A percentile compares a stretch with the other conserved stretches of the same genome.
Conservation (phyloP, 1,139 yeast species). For the Cylindricascospora bacillispora region DNA sequence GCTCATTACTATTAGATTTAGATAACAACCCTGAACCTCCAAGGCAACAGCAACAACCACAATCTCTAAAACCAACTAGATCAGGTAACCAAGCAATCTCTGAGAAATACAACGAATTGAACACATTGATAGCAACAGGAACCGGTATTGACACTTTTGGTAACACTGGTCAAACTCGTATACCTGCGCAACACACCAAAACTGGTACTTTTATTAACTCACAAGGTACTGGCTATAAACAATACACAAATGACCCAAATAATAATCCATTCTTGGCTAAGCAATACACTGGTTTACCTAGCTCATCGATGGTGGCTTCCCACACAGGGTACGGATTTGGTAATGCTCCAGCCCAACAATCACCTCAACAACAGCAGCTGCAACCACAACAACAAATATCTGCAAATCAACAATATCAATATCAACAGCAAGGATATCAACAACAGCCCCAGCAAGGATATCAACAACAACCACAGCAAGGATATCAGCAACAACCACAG, state of each 20-base stretch:
- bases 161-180: constrained; percentile 74
- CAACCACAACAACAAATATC: constrained; percentile 2
- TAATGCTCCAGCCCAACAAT: constrained; percentile 30
- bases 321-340: constrained; percentile 93
- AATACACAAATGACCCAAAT: constrained; percentile 31
- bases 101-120: constrained; percentile 56
- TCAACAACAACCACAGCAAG: constrained; percentile 21
- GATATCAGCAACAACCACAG: constrained; percentile 25
- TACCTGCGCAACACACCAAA: constrained; percentile 84
- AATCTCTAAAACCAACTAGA: constrained; percentile 29
- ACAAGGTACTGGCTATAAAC: constrained; percentile 68
- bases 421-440: constrained; percentile 3
- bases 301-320: constrained; percentile 45
- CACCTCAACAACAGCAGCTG: constrained; percentile 3
- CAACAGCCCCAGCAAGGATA: constrained; percentile 2
- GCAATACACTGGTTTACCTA: constrained; percentile 61
- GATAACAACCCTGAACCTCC: constrained; percentile 24
- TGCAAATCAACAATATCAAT: constrained; percentile 2
- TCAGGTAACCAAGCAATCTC: constrained; percentile 35
- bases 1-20: constrained; percentile 9
- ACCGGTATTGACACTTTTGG: constrained; percentile 93
- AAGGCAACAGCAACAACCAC: constrained; percentile 25
- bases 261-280: constrained; percentile 60
- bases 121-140: constrained; percentile 69
- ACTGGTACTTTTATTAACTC: constrained; percentile 70